A percentile compares a stretch with the other conserved stretches of the same genome.
Evolutionary conservation across 768 basidiomycete species (phyloP).

Genomic region (Mycena albidolilacea): DNA sequence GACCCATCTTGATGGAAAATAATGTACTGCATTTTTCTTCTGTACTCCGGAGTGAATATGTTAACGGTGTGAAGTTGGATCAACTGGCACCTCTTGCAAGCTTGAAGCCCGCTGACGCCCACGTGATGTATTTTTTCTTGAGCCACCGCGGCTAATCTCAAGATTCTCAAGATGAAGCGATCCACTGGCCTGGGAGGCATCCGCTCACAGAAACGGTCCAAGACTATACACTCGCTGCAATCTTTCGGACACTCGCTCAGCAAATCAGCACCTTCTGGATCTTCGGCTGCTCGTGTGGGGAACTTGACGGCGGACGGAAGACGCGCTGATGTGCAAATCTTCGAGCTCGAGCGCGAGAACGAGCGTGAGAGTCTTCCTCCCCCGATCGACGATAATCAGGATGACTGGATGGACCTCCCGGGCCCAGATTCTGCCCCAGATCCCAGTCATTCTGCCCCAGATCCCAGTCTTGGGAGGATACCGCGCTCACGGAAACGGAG

Average conservation of each 20-base stretch:
- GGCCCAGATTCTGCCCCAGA: no score
- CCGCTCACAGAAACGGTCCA: neutral
- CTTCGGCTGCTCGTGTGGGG: neutral
- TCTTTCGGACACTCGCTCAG: neutral
- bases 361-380: neutral
- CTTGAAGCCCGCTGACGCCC: no score
- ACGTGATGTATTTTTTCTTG: neutral
- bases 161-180: no score
- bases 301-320: neutral
- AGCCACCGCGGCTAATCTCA: neutral
- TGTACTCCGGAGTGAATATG: no score
- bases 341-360: neutral
- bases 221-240: neutral
- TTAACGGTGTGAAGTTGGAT: no score
- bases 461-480: neutral
- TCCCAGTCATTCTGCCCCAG: no score
- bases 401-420: neutral
- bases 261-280: no score
- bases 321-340: neutral
- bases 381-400: neutral
- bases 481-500: neutral
- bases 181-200: no score
- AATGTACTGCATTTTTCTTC: no score
- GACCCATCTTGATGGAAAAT: no score
- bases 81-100: no score